Evolutionary conservation across 176 grass and related monocot genomes (phyloP).

Genomic region (Melocanna baccifera): DNA sequence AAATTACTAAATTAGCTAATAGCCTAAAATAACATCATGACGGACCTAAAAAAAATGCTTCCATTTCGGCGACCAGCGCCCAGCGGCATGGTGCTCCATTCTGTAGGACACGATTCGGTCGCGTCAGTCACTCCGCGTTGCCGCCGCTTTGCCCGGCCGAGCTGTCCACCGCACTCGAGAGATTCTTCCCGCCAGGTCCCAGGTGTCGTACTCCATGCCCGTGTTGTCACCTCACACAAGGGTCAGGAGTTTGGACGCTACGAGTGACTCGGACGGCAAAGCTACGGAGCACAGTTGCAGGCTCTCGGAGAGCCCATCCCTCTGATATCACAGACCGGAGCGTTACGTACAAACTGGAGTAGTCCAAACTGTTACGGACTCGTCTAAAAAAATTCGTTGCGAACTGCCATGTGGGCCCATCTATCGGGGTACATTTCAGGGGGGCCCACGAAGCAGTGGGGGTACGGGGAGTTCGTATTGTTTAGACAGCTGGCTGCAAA

Average conservation of each 20-base stretch:
- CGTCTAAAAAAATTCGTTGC: too few relatives aligned
- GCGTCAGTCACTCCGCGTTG: constrained; percentile 53
- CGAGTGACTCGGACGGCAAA: neutral
- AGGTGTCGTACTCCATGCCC: constrained; percentile 22
- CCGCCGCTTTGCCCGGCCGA: constrained; percentile 47
- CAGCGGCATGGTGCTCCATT: neutral
- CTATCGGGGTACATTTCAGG: neutral
- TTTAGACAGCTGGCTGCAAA: neutral
- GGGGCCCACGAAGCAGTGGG: neutral
- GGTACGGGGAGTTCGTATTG: neutral
- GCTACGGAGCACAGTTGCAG: neutral
- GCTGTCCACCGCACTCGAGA: constrained; percentile 33
- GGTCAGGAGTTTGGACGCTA: too few relatives aligned
- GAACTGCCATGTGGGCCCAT: neutral
- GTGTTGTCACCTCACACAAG: constrained; percentile 46
- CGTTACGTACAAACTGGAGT: too few relatives aligned
- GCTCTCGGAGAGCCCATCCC: neutral
- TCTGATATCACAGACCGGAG: neutral
- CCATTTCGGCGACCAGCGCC: constrained; percentile 31
- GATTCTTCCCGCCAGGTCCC: constrained; percentile 32
- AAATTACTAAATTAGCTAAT: too few relatives aligned
- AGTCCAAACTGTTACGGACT: too few relatives aligned
- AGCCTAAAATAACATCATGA: too few relatives aligned
- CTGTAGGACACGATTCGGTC: constrained; percentile 38
- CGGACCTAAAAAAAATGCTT: constrained; percentile 15